Evolutionary conservation across 2,329 filamentous ascomycete species (phyloP).

Genomic region (Aureobasidium subglaciale): DNA sequence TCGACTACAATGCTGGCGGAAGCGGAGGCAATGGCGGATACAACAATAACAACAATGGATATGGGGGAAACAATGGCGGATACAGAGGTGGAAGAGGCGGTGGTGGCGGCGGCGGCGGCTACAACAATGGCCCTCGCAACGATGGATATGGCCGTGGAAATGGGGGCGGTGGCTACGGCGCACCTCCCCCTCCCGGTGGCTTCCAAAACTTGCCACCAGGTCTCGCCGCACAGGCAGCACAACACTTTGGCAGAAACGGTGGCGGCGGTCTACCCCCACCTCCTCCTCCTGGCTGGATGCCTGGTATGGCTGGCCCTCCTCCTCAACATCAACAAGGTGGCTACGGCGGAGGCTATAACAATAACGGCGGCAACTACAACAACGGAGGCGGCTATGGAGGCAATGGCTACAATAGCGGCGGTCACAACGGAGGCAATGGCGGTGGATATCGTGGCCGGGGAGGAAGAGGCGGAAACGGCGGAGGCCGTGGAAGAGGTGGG

Average conservation of each 20-base stretch:
- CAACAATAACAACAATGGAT: constrained; percentile 20
- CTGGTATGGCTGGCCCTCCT: constrained; percentile 21
- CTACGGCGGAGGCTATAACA: constrained; percentile 23
- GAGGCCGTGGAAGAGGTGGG: constrained; percentile 17
- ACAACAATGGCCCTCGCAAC: constrained; percentile 19
- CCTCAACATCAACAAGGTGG: constrained; percentile 20
- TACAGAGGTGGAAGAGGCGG: constrained; percentile 19
- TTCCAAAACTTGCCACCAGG: constrained; percentile 28
- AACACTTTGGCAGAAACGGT: constrained; percentile 23
- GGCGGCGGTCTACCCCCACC: constrained; percentile 19
- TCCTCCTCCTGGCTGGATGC: constrained; percentile 19
- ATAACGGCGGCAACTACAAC: constrained; percentile 19
- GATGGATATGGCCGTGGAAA: constrained; percentile 15
- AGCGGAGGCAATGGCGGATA: constrained; percentile 14
- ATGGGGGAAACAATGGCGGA: constrained; percentile 17
- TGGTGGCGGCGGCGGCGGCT: constrained; percentile 17
- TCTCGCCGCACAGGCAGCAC: constrained; percentile 28
- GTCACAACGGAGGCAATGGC: constrained; percentile 15
- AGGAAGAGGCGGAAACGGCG: neutral
- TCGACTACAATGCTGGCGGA: constrained; percentile 15
- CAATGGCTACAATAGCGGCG: constrained; percentile 18
- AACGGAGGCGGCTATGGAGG: constrained; percentile 16
- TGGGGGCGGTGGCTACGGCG: constrained; percentile 8
- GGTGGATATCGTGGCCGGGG: neutral
- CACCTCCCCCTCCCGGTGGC: constrained; percentile 21